Evolutionary conservation across 164 flowering plant genomes (phyloP), one percentile per base, ranked within the genome.

Genomic region (Magnolia officinalis): DNA sequence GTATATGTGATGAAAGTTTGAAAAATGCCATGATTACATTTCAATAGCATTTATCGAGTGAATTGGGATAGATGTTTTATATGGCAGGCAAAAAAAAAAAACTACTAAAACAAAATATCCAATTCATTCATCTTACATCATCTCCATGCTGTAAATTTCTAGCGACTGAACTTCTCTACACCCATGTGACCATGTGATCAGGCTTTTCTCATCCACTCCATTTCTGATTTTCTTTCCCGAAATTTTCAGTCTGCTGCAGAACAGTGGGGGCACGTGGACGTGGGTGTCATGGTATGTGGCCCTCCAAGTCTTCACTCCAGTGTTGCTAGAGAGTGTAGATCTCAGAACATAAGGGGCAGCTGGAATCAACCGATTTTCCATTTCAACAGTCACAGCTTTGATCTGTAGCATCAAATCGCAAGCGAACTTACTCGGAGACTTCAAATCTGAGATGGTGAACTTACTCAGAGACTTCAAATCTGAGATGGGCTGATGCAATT

Each of bases 331-430:
- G 93, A 90, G 76, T 89, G 91, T 80, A 88, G 95, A 81, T 86
- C 89, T 11, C 85, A 79, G 70, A 90, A 81, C 80, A 23, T 87
- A 20, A 79, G 74, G 74, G 84, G 94, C 67, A 59, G 77, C 70
- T 1, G 69, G 71, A 72, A 81, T 58, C 75, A 82, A 13, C 87
- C 98, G 6, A 76, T 88, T 24, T 90, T 90, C 82, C 96, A 93
- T 83, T 93, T 90, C 87, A 83, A 93, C 82, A 89, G 91, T 84
- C 98, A 92, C 75, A 91, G 96, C 74, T 93, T 93, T 73, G 93
- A 90, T 77, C 79, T 92, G 65, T 94, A 87, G 85, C 6, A 63
- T 13, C 50, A 26, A 10, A 29, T 68, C 19, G 37, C 18, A 9
- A 23, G 11, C 24, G 50, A 23, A 16, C 24, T 24, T 16, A 21